These are phyloP conservation scores for Verticillium nonalfalfae DNA, from an alignment of 2,329 filamentous ascomycete species.

Conservation along the genomic window DNA sequence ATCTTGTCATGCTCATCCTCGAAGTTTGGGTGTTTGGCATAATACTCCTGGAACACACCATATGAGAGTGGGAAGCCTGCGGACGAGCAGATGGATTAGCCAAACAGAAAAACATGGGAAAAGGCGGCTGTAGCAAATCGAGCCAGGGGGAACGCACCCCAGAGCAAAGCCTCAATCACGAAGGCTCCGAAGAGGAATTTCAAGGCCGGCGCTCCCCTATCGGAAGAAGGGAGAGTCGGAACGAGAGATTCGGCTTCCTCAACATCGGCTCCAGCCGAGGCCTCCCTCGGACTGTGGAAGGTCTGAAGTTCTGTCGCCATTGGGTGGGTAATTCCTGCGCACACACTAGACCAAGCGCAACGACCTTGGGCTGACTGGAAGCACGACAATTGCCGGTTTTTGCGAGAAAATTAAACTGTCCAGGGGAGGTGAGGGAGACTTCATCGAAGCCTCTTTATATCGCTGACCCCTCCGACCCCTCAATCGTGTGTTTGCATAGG, in stretches of 20 bases:
- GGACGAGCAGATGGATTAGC: not conserved
- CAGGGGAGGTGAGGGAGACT: no score
- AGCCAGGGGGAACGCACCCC: slow-evolving; percentile 11
- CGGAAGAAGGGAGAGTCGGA: slow-evolving; percentile 12
- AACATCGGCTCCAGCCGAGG: slow-evolving; percentile 1
- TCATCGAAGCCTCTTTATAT: no score
- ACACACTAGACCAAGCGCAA: not conserved
- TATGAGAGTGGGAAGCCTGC: slow-evolving; percentile 18
- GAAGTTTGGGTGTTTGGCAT: slow-evolving; percentile 17
- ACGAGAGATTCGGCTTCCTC: slow-evolving; percentile 8
- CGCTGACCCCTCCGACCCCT: not conserved
- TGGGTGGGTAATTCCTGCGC: not conserved
- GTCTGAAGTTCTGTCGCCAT: not conserved
- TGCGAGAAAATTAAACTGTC: not conserved
- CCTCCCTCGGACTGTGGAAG: not conserved
- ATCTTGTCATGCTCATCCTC: slow-evolving; percentile 12
- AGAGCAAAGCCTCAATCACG: slow-evolving; percentile 15
- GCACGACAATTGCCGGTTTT: not conserved
- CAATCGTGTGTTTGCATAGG: not conserved
- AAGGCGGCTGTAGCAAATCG: not conserved
- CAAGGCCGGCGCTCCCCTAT: slow-evolving; percentile 13
- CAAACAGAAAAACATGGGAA: not conserved
- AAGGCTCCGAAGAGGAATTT: slow-evolving; percentile 15
- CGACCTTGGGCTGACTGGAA: not conserved
- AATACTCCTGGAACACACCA: slow-evolving; percentile 21